Evolutionary conservation across 257 asterid genomes (phyloP).

Genomic region (Ilex asprella): DNA sequence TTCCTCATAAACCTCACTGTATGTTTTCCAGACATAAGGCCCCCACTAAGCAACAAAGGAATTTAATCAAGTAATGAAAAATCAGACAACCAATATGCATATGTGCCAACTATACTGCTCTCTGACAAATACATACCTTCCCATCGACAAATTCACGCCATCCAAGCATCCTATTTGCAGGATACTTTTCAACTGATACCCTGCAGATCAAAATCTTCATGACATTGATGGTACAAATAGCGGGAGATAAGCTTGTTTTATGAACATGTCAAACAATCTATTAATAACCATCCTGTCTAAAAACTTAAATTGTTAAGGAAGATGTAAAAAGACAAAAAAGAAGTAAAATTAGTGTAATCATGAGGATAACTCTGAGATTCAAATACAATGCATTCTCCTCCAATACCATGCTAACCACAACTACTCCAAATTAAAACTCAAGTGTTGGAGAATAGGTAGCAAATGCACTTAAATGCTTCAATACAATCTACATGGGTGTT

Average conservation of each 20-base stretch:
- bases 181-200: slow-evolving; percentile 49
- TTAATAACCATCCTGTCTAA: background rate
- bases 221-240: background rate
- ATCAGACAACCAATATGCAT: background rate
- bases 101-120: background rate
- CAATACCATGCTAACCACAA: too few relatives aligned
- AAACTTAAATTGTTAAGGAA: background rate
- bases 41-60: slow-evolving; percentile 58
- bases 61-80: background rate
- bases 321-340: too few relatives aligned
- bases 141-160: slow-evolving; percentile 60
- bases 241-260: background rate
- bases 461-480: too few relatives aligned
- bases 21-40: slow-evolving; percentile 77
- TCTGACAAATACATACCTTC: slow-evolving; percentile 32
- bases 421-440: too few relatives aligned
- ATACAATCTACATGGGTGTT: too few relatives aligned
- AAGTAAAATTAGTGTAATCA: too few relatives aligned
- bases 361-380: too few relatives aligned
- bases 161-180: slow-evolving; percentile 83
- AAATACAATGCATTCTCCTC: too few relatives aligned
- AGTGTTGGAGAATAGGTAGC: too few relatives aligned
- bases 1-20: slow-evolving; percentile 67
- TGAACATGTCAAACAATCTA: background rate
- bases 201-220: slow-evolving; percentile 30